Evolutionary conservation across 2,329 filamentous ascomycete genomes (phyloP).

Genomic region (Magnaporthiopsis incrustans): DNA sequence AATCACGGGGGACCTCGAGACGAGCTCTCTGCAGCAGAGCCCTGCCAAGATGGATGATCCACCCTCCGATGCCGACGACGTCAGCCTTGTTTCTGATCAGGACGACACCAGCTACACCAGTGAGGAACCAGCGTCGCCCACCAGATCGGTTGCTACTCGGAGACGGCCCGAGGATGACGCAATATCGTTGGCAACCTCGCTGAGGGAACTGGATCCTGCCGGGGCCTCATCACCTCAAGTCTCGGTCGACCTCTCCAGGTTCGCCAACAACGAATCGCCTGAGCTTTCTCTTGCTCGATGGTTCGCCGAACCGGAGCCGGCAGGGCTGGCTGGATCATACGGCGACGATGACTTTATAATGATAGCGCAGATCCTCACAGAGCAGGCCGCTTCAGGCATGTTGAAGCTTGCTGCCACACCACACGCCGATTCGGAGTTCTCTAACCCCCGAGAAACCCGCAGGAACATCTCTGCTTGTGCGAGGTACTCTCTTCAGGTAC

Average conservation of each 20-base stretch:
- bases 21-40: slow-evolving; percentile 27
- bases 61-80: slow-evolving; percentile 34
- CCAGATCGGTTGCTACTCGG: slow-evolving; percentile 38
- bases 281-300: slow-evolving; percentile 45
- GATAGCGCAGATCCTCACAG: slow-evolving; percentile 62
- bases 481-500: slow-evolving; percentile 40
- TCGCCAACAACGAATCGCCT: slow-evolving; percentile 38
- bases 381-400: slow-evolving; percentile 41
- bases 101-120: slow-evolving; percentile 44
- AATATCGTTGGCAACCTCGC: slow-evolving; percentile 42
- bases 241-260: slow-evolving; percentile 39
- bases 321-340: slow-evolving; percentile 34
- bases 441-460: slow-evolving; percentile 20
- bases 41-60: slow-evolving; percentile 29
- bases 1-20: slow-evolving; percentile 26
- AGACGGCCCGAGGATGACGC: slow-evolving; percentile 42
- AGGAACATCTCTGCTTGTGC: slow-evolving; percentile 34
- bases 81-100: slow-evolving; percentile 46
- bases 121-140: slow-evolving; percentile 40
- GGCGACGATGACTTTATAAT: slow-evolving; percentile 55
- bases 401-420: background rate
- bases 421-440: slow-evolving; percentile 11
- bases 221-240: slow-evolving; percentile 40
- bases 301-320: slow-evolving; percentile 52
- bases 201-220: slow-evolving; percentile 38